Evolutionary conservation across 768 basidiomycete species (phyloP), one percentile per base, ranked within the genome.

Genomic region (Fomitopsis pulvina): DNA sequence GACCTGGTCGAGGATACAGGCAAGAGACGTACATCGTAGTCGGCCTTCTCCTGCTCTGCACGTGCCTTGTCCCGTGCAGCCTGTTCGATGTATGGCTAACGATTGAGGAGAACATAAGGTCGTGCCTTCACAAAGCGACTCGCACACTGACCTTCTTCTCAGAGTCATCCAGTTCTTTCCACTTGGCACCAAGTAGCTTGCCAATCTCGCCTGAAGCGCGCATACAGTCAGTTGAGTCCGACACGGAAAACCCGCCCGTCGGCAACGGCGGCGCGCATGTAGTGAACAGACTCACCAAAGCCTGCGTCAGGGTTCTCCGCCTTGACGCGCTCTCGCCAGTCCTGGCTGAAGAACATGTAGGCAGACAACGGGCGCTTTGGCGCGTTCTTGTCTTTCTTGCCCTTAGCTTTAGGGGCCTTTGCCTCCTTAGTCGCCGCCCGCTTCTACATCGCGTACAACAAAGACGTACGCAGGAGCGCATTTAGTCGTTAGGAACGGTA

Each of bases 311-410:
- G 94, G 73, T 97, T 95, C 73, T 96, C 92, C 51, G 80, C 64
- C 83, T 94, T 95, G 78, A 97, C 89, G 65, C 87, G 81, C 70
- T 94, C 88, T 64, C 94, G 80, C 89, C 91, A 87, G 68, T 92
- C 94, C 68, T 93, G 89, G 60, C 82, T 85, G 78, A 97, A 98
- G 86, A 93, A 93, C 95, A 98, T 96, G 75, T 96, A 98, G 34
- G 95, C 92, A 26, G 93, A 96, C 41, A 96, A 77, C 0, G 91
- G 87, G 47, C 93, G 83, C 74, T 97, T 96, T 53, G 92, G 92
- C 40, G 85, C 81, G 68, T 87, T 86, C 53, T 79, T 80, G 66
- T 92, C 84, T 70, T 90, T 92, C 71, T 86, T 81, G 52, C 68
- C 66, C 63, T 81, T 82, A 56, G 75, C 63, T 18, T 60, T 69